A percentile compares a stretch with the other conserved stretches of the same genome.
These are phyloP conservation scores for Cladosporium sp. DNA, from an alignment of 2,329 filamentous ascomycete species.

Conservation along the genomic window DNA sequence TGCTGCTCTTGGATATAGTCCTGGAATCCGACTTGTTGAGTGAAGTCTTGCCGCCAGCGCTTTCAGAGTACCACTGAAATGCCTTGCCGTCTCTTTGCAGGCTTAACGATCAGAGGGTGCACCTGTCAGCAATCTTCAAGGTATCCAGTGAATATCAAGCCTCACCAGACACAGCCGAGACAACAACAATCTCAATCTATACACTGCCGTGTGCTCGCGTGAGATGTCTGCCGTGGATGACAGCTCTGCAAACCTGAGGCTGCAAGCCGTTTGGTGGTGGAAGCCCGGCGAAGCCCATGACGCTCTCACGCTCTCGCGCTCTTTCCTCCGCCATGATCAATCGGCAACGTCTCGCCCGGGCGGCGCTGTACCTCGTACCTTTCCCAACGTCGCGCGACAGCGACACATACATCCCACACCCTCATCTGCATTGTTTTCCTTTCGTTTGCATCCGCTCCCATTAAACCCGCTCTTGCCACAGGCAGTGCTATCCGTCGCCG, in stretches of 20 bases:
- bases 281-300: not conserved
- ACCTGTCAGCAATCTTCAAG: too few relatives aligned
- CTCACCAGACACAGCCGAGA: too few relatives aligned
- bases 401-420: not conserved
- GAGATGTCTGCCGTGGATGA: too few relatives aligned
- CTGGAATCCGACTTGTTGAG: too few relatives aligned
- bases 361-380: not conserved
- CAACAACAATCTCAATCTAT: too few relatives aligned
- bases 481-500: not conserved
- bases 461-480: not conserved
- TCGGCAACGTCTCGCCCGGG: not conserved
- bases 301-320: not conserved
- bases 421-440: not conserved
- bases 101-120: too few relatives aligned
- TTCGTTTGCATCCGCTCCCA: not conserved
- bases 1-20: too few relatives aligned
- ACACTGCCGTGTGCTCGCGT: too few relatives aligned
- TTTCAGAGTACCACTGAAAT: too few relatives aligned
- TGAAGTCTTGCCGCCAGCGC: too few relatives aligned
- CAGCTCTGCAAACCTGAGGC: not conserved
- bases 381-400: slow-evolving; percentile 2
- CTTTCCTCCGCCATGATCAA: not conserved
- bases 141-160: too few relatives aligned
- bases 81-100: too few relatives aligned
- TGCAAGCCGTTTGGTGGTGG: not conserved